Percentiles rank a stretch among this genome's conserved stretches.
Conservation (phyloP, 805 yeast genomes). For the Saccharomycopsis synnaedendra region DNA sequence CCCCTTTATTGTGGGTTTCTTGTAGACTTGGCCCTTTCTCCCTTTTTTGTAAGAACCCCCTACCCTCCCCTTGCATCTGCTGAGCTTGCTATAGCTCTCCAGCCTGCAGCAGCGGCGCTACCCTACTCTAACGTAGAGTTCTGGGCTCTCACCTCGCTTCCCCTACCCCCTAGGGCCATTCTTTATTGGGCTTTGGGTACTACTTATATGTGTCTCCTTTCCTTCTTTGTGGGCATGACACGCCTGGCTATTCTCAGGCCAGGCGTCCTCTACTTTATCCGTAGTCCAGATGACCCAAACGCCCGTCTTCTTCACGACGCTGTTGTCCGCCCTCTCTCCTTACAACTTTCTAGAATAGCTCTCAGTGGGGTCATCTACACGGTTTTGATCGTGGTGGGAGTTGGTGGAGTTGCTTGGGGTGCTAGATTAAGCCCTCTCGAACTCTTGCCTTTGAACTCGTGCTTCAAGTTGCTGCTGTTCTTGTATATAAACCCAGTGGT, state of each 20-base stretch:
- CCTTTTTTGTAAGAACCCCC: conserved; percentile 27
- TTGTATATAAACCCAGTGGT: conserved; percentile 6
- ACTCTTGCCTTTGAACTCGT: conserved; percentile 17
- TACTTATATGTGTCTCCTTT: conserved; percentile 75
- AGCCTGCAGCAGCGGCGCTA: too few species aligned
- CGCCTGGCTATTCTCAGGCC: conserved; percentile 63
- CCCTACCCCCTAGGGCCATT: neutral
- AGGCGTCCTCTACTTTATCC: conserved; percentile 83
- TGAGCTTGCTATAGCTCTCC: neutral
- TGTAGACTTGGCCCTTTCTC: conserved; percentile 57
- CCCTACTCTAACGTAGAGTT: too few species aligned
- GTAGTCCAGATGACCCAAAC: conserved; percentile 92
- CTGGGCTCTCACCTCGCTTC: neutral
- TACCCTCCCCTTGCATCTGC: neutral
- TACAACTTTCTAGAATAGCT: conserved; percentile 63
- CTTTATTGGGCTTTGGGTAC: conserved; percentile 68
- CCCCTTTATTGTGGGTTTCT: conserved; percentile 81
- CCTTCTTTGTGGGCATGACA: conserved; percentile 76
- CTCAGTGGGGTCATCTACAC: conserved; percentile 69
- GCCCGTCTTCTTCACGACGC: conserved; percentile 82
- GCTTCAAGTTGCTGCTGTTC: conserved; percentile 3
- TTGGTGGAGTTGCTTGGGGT: conserved; percentile 41
- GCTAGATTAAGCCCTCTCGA: conserved; percentile 6
- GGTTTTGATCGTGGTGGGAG: conserved; percentile 58
- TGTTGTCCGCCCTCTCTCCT: conserved; percentile 56